Evolutionary conservation across 2,329 filamentous ascomycete genomes (phyloP), one percentile per base, ranked within the genome.

Genomic region (Shiraia sp.): DNA sequence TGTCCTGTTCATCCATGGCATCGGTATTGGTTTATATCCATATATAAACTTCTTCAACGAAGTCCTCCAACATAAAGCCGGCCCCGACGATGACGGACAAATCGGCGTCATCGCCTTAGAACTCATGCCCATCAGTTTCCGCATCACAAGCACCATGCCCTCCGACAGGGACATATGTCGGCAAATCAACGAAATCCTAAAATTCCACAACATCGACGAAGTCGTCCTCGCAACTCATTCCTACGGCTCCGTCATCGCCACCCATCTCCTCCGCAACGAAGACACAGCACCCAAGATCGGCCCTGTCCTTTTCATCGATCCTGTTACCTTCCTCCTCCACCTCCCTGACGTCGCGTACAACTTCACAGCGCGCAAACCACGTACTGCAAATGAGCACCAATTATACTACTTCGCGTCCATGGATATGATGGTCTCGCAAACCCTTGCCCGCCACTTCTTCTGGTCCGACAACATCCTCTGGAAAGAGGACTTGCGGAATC

Each of bases 401-500:
- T 70, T 89, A 10, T 85, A 81, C 75, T 89, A 86, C 55, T 88
- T 87, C 60, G 86, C 82, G 5, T 81, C 78, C 31, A 83, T 77
- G 39, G 86, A 89, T 52, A 80, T 82, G 19, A 82, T 82, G 2
- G 81, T 87, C 2, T 79, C 85, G 8, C 77, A 85, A 41, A 82
- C 80, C 8, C 71, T 89, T 1, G 79, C 78, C 0, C 72, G 85
- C 3, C 77, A 83, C 54, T 88, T 89, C 68, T 87, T 87, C 67
- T 89, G 86, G 86, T 75, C 75, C 17, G 77, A 88, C 52, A 87
- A 85, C 49, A 80, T 86, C 27, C 68, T 87, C 6, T 89, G 86
- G 85, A 82, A 80, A 52, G 81, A 87, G 33, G 82, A 87, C 47
- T 63, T 88, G 32, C 49, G 66, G 36, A 51, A 66, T 41, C 64